Base-by-base conservation (phyloP, 2,329 filamentous ascomycete species). In the Colletotrichum zoysiae region DNA sequence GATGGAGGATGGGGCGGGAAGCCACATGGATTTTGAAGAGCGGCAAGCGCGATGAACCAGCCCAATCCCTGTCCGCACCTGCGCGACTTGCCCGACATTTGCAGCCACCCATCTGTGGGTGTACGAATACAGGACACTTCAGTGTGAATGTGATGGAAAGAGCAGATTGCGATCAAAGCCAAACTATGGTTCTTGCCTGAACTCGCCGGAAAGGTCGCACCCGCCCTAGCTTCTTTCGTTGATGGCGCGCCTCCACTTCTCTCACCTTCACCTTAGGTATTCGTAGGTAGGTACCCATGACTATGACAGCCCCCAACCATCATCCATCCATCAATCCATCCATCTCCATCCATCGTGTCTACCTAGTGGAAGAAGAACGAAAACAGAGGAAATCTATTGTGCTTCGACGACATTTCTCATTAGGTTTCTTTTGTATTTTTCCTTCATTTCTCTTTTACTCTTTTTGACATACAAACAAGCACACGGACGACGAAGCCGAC, bases 121-220 rank as follows among this genome's bases (percentile, higher is more conserved):
- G 30, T 26, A 26, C 26, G 3, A 26, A 26, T 30, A 11, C n/a
- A n/a, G n/a, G n/a, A n/a, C n/a, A n/a, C n/a, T n/a, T n/a, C n/a
- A 11, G 30, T 6, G 44, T 38, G 58, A 61, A 38, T 48, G 58
- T 42, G 42, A 60, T 55, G 57, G 35, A 50, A 46, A 23, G 53
- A 44, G 26, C 38, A 9, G 26, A 42, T 42, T 56, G 62, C 18
- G 68, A 61, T 53, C 57, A 67, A 33, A 42, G 57, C 50, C 64
- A n/a, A 26, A 67, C 56, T 48, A 33, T 60, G 42, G 59, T 65
- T 59, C 60, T 38, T 69, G 65, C 68, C 64, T 62, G 30, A 63
- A 40, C n/a, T 51, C 44, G 20, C 65, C 46, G 58, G 60, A 46
- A 68, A 46, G 50, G 69, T 70, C 60, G 48, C 55, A 72, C 70